phyloP scores from a whole-genome alignment of 148 eudicot genomes.

The Amaranthus palmeri region DNA sequence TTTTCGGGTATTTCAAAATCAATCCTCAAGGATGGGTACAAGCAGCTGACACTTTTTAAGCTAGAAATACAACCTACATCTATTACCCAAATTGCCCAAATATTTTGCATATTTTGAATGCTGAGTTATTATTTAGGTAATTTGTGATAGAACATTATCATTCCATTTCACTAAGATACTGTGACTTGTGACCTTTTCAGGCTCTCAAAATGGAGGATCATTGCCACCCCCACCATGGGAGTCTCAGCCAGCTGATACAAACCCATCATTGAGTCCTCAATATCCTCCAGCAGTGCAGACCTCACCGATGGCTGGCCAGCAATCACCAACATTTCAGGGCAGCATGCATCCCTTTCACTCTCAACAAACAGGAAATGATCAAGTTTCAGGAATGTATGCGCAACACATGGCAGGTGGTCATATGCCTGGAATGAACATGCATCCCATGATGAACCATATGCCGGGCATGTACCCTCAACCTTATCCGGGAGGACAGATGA shows the following conservation, averaged over 20 bases:
- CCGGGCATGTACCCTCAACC: constrained; percentile 48
- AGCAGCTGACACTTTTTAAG: background rate
- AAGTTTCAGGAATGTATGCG: constrained; percentile 39
- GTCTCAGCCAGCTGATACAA: constrained; percentile 47
- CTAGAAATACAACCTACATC: background rate
- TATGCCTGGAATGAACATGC: constrained; percentile 33
- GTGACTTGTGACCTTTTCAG: constrained; percentile 28
- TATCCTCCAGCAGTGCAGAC: constrained; percentile 42
- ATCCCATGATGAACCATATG: constrained; percentile 29
- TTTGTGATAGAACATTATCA: background rate
- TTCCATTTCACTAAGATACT: constrained; percentile 8
- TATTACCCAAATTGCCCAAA: background rate
- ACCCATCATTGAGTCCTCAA: constrained; percentile 38
- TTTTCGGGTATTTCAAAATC: background rate
- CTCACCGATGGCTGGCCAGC: constrained; percentile 17
- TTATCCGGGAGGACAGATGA: constrained; percentile 31
- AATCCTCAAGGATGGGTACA: background rate
- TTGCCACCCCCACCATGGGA: constrained; percentile 99
- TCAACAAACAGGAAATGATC: constrained; percentile 43
- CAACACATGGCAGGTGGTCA: constrained; percentile 45
- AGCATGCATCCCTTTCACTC: constrained; percentile 45
- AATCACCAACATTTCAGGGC: constrained; percentile 36
- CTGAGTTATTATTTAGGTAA: background rate
- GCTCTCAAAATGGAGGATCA: constrained; percentile 47
- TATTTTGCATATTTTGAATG: background rate